A percentile compares a stretch with the other conserved stretches of the same genome.
These are phyloP conservation scores for Claviceps sp. DNA, from an alignment of 2,329 filamentous ascomycete species.

Conservation along the genomic window DNA sequence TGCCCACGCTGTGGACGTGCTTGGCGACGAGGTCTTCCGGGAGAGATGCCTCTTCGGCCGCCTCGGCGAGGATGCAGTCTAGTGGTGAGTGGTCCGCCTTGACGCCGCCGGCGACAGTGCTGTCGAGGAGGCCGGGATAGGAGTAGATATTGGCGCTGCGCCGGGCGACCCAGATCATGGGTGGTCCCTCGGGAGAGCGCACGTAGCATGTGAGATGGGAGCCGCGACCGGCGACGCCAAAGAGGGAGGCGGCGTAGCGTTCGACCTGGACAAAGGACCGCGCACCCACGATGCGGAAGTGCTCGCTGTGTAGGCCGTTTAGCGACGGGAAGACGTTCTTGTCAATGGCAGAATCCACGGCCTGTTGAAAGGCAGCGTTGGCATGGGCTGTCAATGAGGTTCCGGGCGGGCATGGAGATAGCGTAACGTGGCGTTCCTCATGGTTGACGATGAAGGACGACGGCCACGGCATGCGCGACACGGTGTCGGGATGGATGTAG, in stretches of 20 bases:
- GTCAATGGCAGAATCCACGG: constrained; percentile 21
- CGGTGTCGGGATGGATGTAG: constrained; percentile 32
- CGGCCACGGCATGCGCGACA: constrained; percentile 34
- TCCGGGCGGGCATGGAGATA: constrained; percentile 14
- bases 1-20: constrained; percentile 15
- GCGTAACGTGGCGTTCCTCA: constrained; percentile 16
- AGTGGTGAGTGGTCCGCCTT: constrained; percentile 51
- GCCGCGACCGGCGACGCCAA: constrained; percentile 54
- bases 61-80: constrained; percentile 57
- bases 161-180: constrained; percentile 61
- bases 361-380: neutral
- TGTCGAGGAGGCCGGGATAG: constrained; percentile 64
- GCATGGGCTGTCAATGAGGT: constrained; percentile 10
- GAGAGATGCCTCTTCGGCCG: constrained; percentile 53
- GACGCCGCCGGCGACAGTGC: constrained; percentile 67
- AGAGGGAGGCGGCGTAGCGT: constrained; percentile 47
- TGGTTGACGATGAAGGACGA: constrained; percentile 23
- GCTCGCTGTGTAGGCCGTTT: constrained; percentile 27
- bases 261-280: constrained; percentile 35
- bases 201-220: constrained; percentile 53
- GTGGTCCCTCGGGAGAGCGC: constrained; percentile 14
- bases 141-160: constrained; percentile 54
- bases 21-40: constrained; percentile 14
- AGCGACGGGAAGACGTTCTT: constrained; percentile 24
- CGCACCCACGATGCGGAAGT: constrained; percentile 27